Base-by-base conservation (phyloP, 202 grass and related monocot genomes). In the Zizania palustris region DNA sequence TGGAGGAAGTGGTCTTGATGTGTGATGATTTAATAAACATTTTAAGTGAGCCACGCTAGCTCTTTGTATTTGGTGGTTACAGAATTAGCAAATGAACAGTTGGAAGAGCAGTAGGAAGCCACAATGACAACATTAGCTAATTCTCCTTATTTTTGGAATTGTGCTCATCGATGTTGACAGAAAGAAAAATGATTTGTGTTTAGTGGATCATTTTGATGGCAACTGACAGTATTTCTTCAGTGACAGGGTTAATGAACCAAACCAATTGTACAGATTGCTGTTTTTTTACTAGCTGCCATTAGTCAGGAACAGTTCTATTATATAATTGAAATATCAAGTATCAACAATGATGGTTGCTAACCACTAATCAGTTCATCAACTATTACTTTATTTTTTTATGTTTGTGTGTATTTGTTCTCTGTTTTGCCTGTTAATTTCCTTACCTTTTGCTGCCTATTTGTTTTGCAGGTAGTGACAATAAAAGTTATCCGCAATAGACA, bases 401-500 rank as follows among this genome's bases (percentile, higher is more conserved):
- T 28, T 48, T 37, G 33, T 81, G 65, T 44, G 11, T 66, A 34
- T 77, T 42, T 61, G 0, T 87, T 54, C 20, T 53, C 51, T 48
- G 72, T 8, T 43, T 19, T 21, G 18, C 20, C 3, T 18, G 51
- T 5, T 63, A 64, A 41, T 74, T 60, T 87, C 62, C n/a, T 63
- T 3, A 55, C 6, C 5, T 37, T 75, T 64, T 77, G n/a, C 7
- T 43, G 9, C 68, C 64, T 51, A 1, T 82, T 20, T 42, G 56
- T 70, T 80, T 70, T 49, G 28, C 69, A 89, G 87, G 87, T 89
- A 38, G 87, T 85, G 63, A 77, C 73, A 18, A 90, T 93, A 72
- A 93, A 93, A 85, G 82, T 93, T 73, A 88, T 93, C 71, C 87
- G 87, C 75, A 93, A 93, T 81, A 88, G 85, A 58, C 84, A 93